Conservation (phyloP, 352 stramenopile species). For the Phytophthora syringae region DNA sequence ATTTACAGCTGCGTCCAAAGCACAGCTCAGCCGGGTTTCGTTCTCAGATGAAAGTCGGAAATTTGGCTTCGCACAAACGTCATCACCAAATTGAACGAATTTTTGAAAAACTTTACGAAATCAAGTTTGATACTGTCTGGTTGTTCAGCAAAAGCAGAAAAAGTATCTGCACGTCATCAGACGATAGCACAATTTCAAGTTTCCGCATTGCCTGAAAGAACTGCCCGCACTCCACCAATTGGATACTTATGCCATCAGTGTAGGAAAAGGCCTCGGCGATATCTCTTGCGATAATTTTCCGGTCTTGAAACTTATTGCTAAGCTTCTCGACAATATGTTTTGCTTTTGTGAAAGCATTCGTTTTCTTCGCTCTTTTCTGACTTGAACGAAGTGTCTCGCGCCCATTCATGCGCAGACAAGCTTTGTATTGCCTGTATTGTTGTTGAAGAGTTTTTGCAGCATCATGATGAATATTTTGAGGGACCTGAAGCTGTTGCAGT, state of each 20-base stretch:
- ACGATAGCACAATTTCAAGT: slow-evolving; percentile 31
- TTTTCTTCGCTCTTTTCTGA: slow-evolving; percentile 31
- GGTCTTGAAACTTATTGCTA: slow-evolving; percentile 14
- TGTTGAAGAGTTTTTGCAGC: slow-evolving; percentile 50
- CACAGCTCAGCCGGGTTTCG: slow-evolving; percentile 36
- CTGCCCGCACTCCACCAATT: slow-evolving; percentile 25
- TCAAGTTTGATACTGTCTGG: slow-evolving; percentile 31
- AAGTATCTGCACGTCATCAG: slow-evolving; percentile 34
- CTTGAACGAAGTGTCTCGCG: slow-evolving; percentile 31
- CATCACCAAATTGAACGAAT: slow-evolving; percentile 11
- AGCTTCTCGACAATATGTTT: slow-evolving; percentile 25
- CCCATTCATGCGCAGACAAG: slow-evolving; percentile 71
- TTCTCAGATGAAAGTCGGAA: slow-evolving; percentile 32
- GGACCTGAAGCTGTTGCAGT: slow-evolving; percentile 38
- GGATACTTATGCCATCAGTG: slow-evolving; percentile 3
- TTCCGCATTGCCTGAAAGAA: slow-evolving; percentile 44
- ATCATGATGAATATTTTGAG: slow-evolving; percentile 49
- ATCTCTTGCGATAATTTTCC: slow-evolving; percentile 9
- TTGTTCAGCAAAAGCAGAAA: slow-evolving; percentile 28
- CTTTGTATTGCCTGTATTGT: slow-evolving; percentile 48
- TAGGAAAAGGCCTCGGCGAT: slow-evolving; percentile 27
- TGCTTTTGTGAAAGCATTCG: background rate
- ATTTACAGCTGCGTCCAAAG: slow-evolving; percentile 36
- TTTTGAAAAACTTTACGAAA: slow-evolving; percentile 29
- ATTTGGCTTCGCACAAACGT: background rate